Conservation (phyloP, 768 basidiomycete genomes). For the Suillus alpinus region DNA sequence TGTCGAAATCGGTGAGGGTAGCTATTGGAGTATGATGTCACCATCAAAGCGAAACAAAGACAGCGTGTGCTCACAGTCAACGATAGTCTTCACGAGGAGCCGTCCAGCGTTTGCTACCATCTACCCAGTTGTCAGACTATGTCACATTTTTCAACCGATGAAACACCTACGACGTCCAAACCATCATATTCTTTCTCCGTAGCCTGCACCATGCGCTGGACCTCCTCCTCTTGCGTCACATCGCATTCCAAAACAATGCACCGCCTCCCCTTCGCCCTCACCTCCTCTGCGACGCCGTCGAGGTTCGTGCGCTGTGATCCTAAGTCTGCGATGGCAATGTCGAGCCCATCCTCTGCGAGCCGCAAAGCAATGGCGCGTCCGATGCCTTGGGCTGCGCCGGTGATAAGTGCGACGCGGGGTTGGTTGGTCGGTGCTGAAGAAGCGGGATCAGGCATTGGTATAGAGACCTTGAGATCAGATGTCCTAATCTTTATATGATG, state of each 20-base stretch:
- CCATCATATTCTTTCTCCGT: slow-evolving; percentile 24
- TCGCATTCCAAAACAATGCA: slow-evolving; percentile 21
- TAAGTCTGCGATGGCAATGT: slow-evolving; percentile 31
- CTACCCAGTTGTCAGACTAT: not conserved
- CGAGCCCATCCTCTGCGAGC: slow-evolving; percentile 32
- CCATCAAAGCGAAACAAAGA: not conserved
- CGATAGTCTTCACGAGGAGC: not conserved
- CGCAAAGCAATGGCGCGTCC: slow-evolving; percentile 29
- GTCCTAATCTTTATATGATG: not conserved
- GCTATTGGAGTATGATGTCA: not conserved
- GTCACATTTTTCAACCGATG: not conserved
- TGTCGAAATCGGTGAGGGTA: slow-evolving; percentile 28
- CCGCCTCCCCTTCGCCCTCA: slow-evolving; percentile 20
- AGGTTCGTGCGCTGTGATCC: slow-evolving; percentile 12
- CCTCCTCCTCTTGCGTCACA: slow-evolving; percentile 28
- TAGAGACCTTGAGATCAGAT: not conserved
- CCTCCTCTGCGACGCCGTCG: slow-evolving; percentile 23
- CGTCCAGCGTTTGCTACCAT: slow-evolving; percentile 7
- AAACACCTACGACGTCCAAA: slow-evolving; percentile 29
- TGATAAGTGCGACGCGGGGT: slow-evolving; percentile 21
- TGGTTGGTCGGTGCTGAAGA: not conserved
- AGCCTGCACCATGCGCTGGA: slow-evolving; percentile 25
- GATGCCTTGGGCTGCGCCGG: slow-evolving; percentile 34
- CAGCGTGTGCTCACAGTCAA: not conserved
- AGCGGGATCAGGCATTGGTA: not conserved